phyloP scores from a whole-genome alignment of 441 rosid species.

The Croton setiger region DNA sequence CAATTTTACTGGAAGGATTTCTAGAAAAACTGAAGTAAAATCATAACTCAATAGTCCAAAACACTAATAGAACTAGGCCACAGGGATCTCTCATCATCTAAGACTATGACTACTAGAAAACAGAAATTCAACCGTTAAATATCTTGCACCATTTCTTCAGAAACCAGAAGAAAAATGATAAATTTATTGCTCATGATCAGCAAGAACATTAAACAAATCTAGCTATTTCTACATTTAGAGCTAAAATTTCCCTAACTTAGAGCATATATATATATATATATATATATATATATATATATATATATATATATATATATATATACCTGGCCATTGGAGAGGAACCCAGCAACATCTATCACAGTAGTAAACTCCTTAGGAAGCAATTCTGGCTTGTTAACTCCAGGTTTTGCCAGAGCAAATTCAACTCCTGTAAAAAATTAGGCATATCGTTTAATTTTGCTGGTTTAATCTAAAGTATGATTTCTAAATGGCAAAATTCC shows the following conservation, averaged over 20 bases:
- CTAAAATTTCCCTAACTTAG: no score
- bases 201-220: no score
- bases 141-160: no score
- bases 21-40: background rate
- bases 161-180: no score
- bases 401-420: conserved; percentile 68
- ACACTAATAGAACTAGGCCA: background rate
- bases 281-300: no score
- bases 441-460: background rate
- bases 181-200: no score
- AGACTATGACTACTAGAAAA: no score
- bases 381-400: conserved; percentile 93
- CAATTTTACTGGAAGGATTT: background rate
- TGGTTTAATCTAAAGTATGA: background rate
- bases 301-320: conserved; percentile 15
- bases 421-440: conserved; percentile 42
- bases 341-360: conserved; percentile 87
- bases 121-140: no score
- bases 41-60: background rate
- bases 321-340: conserved; percentile 94
- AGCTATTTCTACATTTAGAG: no score
- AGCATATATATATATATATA: no score
- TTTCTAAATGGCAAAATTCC: no score
- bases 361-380: conserved; percentile 81
- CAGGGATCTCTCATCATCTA: no score